Evolutionary conservation across 768 basidiomycete genomes (phyloP).

Genomic region (Gautieria morchelliformis): DNA sequence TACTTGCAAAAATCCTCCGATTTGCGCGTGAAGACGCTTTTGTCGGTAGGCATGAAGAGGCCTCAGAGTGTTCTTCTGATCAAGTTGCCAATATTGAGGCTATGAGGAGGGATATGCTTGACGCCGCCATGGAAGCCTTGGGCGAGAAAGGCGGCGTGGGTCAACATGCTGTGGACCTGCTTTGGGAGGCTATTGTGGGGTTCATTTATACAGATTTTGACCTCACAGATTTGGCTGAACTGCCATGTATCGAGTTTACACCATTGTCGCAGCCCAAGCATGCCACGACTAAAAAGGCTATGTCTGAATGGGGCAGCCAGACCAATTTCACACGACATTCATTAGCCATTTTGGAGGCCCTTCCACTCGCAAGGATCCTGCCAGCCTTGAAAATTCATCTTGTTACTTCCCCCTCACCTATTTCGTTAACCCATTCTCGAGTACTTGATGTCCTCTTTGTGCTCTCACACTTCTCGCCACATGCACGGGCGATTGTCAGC

Average conservation of each 20-base stretch:
- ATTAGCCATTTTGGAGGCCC: neutral
- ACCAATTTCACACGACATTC: neutral
- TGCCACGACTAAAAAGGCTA: neutral
- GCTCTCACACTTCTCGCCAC: conserved; percentile 1
- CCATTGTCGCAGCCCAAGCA: neutral
- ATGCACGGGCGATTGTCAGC: conserved; percentile 2
- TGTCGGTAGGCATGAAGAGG: neutral
- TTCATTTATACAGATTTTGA: conserved; percentile 22
- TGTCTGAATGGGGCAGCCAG: neutral
- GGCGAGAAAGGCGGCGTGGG: conserved; percentile 58
- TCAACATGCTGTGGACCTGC: conserved; percentile 54
- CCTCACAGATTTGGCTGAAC: neutral
- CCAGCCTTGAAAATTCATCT: neutral
- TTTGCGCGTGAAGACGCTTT: conserved; percentile 8
- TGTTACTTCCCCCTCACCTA: neutral
- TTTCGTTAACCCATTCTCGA: neutral
- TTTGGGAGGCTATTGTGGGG: conserved; percentile 66
- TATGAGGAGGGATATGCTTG: conserved; percentile 53
- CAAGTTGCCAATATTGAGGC: neutral
- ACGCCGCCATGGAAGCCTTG: conserved; percentile 58
- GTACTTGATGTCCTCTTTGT: conserved; percentile 6
- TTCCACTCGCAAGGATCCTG: neutral
- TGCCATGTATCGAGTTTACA: conserved; percentile 6
- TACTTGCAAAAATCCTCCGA: conserved; percentile 52
- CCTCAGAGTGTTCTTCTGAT: neutral